Conservation (phyloP, 1,284 basidiomycete genomes). For the Rhodofomes roseus region DNA sequence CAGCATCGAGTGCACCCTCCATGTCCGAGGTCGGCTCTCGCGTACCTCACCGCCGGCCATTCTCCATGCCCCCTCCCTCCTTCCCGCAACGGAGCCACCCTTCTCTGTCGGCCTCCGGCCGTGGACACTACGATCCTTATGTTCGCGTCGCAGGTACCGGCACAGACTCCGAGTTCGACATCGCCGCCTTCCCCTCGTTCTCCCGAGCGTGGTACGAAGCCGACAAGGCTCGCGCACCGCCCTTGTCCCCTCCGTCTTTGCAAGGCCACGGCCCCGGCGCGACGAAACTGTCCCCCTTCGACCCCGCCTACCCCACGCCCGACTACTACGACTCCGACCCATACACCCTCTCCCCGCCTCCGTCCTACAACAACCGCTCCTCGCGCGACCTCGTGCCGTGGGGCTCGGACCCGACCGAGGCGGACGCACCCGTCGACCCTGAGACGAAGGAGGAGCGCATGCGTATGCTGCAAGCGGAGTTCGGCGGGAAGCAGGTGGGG, state of each 20-base stretch:
- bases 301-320: constrained; percentile 25
- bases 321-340: constrained; percentile 21
- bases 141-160: constrained; percentile 9
- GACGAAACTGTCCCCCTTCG: constrained; percentile 25
- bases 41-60: constrained; percentile 35
- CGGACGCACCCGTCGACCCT: constrained; percentile 36
- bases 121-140: constrained; percentile 13
- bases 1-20: constrained; percentile 36
- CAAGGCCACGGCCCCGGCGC: constrained; percentile 7
- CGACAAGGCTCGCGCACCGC: constrained; percentile 15
- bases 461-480: constrained; percentile 66
- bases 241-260: constrained; percentile 16
- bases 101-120: constrained; percentile 15
- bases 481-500: constrained; percentile 33
- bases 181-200: constrained; percentile 59
- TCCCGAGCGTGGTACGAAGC: constrained; percentile 54
- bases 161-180: constrained; percentile 44
- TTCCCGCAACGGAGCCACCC: constrained; percentile 19
- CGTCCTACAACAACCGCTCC: constrained; percentile 25
- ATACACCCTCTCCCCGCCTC: constrained; percentile 25
- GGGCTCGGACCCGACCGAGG: constrained; percentile 18
- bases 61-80: constrained; percentile 44
- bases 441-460: constrained; percentile 61
- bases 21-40: constrained; percentile 28
- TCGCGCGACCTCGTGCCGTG: constrained; percentile 27